Evolutionary conservation across 1,284 basidiomycete genomes (phyloP), one percentile per base, ranked within the genome.

Genomic region (Somion occarium): DNA sequence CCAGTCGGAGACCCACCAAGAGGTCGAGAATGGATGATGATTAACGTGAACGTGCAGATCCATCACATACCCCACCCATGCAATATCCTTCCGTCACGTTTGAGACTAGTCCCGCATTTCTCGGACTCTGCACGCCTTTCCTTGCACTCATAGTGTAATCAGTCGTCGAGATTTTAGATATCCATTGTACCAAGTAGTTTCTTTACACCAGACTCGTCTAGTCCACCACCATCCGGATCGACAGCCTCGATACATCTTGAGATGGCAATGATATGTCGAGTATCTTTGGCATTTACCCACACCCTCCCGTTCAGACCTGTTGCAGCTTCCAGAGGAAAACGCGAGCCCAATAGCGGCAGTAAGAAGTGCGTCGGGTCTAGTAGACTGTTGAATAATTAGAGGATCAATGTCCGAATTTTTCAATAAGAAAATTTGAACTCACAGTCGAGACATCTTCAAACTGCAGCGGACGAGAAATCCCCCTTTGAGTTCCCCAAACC

Each of bases 271-370:
- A 79, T 81, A 56, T 88, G 80, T 59, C 78, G 82, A 7, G 75
- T 65, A 38, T 87, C 83, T 59, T 83, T 83, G 12, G 88, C 71
- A 48, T 73, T 85, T 47, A 93, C 65, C 91, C 91, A 93, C 7
- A 92, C 79, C 38, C 86, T 78, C 2, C 91, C 91, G 61, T 93
- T 93, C 67, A 88, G 74, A 1, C 91, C 91, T 2, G 89, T 80
- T 1, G 88, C 90, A 2, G 76, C 78, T 58, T 93, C 90, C 30
- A 93, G 71, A 2, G 88, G 86, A 60, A 91, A 88, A 38, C 74
- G 75, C 5, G 80, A 73, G 13, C 90, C 90, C 27, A 92, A 75
- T 1, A 85, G 63, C 5, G 88, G 82, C 12, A 93, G 72, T 9
- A 93, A 71, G 64, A 88, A 90, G 61, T 91, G 82, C 44, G 76